These are phyloP conservation scores for Arthrobotrys conoides DNA, from an alignment of 2,329 filamentous ascomycete species.

Conservation along the genomic window DNA sequence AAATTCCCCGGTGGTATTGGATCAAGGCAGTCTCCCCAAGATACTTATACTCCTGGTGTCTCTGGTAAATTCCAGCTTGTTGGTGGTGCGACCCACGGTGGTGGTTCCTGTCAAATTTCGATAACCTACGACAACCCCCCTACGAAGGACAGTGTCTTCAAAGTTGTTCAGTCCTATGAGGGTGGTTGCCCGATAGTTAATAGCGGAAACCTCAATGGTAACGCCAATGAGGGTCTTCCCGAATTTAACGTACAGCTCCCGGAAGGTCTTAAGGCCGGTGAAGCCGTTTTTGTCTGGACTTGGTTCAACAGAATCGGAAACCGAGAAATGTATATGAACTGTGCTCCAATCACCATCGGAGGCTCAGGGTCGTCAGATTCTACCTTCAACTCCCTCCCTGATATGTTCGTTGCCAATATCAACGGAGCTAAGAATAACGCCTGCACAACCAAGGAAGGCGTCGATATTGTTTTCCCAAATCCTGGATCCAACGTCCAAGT, in stretches of 20 bases:
- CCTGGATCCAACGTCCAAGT: slow-evolving; percentile 73
- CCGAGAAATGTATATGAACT: slow-evolving; percentile 99
- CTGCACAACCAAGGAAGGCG: slow-evolving; percentile 72
- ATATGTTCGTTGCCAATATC: slow-evolving; percentile 80
- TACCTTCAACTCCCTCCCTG: slow-evolving; percentile 76
- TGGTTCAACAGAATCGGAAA: slow-evolving; percentile 96
- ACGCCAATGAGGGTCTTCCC: slow-evolving; percentile 68
- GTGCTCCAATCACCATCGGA: slow-evolving; percentile 78
- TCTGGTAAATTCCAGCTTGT: slow-evolving; percentile 75
- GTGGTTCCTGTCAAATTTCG: slow-evolving; percentile 91
- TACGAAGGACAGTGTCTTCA: slow-evolving; percentile 79
- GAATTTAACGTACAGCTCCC: slow-evolving; percentile 77
- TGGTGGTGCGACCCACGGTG: slow-evolving; percentile 85
- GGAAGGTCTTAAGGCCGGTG: slow-evolving; percentile 77
- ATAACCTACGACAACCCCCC: slow-evolving; percentile 83
- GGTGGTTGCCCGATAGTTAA: slow-evolving; percentile 83
- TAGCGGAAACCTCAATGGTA: slow-evolving; percentile 73
- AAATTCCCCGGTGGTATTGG: slow-evolving; percentile 72
- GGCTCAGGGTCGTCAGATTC: slow-evolving; percentile 68
- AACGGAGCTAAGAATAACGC: slow-evolving; percentile 66
- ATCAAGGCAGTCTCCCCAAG: slow-evolving; percentile 67
- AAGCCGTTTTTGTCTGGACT: slow-evolving; percentile 88
- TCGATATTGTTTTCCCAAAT: slow-evolving; percentile 77
- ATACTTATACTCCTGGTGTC: slow-evolving; percentile 76
- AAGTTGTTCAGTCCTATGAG: slow-evolving; percentile 88